Evolutionary conservation across 202 grass and related monocot species (phyloP).

Genomic region (Eragrostis tef): DNA sequence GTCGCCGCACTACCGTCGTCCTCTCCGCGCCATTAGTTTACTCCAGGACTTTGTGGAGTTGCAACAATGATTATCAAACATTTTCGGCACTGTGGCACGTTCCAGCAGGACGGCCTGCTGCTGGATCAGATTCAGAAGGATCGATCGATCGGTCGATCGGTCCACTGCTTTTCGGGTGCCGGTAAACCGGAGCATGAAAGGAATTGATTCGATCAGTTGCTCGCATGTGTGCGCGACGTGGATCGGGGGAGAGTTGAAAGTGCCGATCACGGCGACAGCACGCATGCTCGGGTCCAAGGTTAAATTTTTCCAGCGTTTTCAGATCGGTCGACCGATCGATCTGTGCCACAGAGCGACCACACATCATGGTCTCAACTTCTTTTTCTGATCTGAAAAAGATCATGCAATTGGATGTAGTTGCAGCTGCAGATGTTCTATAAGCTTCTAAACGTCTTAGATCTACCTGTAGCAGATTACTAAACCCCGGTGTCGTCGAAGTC

Average conservation of each 20-base stretch:
- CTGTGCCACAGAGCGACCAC: not conserved
- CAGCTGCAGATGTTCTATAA: not conserved
- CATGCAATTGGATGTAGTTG: not conserved
- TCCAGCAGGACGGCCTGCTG: not conserved
- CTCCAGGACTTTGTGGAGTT: not conserved
- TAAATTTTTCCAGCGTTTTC: not conserved
- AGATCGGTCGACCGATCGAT: not conserved
- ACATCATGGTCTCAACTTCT: not conserved
- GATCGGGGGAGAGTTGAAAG: not conserved
- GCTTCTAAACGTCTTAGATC: not conserved
- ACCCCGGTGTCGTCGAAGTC: not conserved
- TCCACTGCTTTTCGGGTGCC: slow-evolving; percentile 3
- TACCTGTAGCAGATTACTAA: not conserved
- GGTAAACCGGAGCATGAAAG: not conserved
- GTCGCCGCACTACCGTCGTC: not conserved
- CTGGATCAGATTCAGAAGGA: slow-evolving; percentile 43
- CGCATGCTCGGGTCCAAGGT: not conserved
- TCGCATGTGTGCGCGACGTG: slow-evolving; percentile 36
- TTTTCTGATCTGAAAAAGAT: too few relatives aligned
- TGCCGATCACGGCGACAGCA: not conserved
- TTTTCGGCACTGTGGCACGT: slow-evolving; percentile 23
- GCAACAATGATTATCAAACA: not conserved
- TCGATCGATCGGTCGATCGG: not conserved
- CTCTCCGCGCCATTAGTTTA: slow-evolving; percentile 25
- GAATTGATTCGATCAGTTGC: not conserved